A percentile compares a stretch with the other conserved stretches of the same genome.
Conservation (phyloP, 306 rosid species). For the Coriaria nepalensis region DNA sequence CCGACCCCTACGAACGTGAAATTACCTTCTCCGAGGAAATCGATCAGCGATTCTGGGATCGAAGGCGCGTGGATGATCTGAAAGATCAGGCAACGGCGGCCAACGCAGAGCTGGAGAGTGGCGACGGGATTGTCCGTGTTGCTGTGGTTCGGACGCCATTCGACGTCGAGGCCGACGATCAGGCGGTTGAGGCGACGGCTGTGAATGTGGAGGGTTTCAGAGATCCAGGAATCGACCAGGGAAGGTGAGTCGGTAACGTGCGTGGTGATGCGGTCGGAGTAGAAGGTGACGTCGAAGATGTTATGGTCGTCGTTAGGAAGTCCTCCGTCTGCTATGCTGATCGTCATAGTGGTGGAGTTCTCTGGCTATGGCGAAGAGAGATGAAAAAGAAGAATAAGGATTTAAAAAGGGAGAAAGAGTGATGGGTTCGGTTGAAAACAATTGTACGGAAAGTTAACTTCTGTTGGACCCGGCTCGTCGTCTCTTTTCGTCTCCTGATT, state of each 20-base stretch:
- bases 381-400: background rate
- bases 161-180: constrained; percentile 38
- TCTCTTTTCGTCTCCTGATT: no score
- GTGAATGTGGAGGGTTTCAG: constrained; percentile 6
- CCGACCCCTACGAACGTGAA: constrained; percentile 37
- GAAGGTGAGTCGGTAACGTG: constrained; percentile 15
- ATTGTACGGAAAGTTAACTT: no score
- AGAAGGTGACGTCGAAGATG: constrained; percentile 10
- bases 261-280: constrained; percentile 11
- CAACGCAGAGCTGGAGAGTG: constrained; percentile 32
- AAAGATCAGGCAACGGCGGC: constrained; percentile 21
- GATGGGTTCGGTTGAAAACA: no score
- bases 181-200: constrained; percentile 5
- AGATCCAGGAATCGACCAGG: constrained; percentile 24
- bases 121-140: constrained; percentile 13
- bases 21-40: constrained; percentile 11
- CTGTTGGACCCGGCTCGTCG: no score
- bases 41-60: constrained; percentile 19
- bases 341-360: no score
- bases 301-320: constrained; percentile 18
- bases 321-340: constrained; percentile 14
- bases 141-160: constrained; percentile 32
- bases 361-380: constrained; percentile 10
- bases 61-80: constrained; percentile 15
- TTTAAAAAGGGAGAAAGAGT: no score